Base-by-base conservation (phyloP, 2,329 filamentous ascomycete genomes). In the Cladosporium sp. region DNA sequence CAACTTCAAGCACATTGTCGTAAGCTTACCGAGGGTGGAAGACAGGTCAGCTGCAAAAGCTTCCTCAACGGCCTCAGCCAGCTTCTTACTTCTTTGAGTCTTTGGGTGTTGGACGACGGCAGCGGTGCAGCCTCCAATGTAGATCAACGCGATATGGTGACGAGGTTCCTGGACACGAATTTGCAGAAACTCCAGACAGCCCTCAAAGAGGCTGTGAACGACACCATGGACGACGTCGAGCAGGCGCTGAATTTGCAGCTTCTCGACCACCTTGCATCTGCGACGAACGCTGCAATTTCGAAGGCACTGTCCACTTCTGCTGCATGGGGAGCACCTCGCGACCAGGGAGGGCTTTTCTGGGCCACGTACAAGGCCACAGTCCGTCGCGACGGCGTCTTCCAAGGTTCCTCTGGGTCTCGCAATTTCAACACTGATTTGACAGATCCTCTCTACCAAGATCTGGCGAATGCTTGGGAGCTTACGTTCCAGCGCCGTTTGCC, bases 1-100 rank as follows among this genome's bases (percentile, higher is more conserved):
- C 75, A 79, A 43, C 75, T 88, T 1, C 82, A 84, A 65, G 73
- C 73, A 0, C 84, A 88, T 62, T 86, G 84, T 55, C 80, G 78
- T 60, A 80, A 80, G 42, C 72, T 87, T 3, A 87, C 85, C 0
- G 79, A 82, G 57, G 70, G 73, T 30, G 77, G 77, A 7, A 74
- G 81, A 25, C 69, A 74, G 5, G 74, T 73, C 4, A 74, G 71
- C 17, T 80, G 76, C 51, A 75, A 75, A 8, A 70, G 68, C 1
- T 85, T 85, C 60, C 70, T 88, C 2, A 81, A 79, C 11, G 76
- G 74, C 30, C 55, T 86, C 3, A 75, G 72, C 42, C 78, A 81
- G 60, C 65, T 84, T 0, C 60, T 85, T 3, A 81, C 79, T 30
- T 84, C 82, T 0, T 70, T 87, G 52, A 74, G 69, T 8, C 62